Conservation (phyloP, 345 rosid genomes). For the Aquilaria malaccensis region DNA sequence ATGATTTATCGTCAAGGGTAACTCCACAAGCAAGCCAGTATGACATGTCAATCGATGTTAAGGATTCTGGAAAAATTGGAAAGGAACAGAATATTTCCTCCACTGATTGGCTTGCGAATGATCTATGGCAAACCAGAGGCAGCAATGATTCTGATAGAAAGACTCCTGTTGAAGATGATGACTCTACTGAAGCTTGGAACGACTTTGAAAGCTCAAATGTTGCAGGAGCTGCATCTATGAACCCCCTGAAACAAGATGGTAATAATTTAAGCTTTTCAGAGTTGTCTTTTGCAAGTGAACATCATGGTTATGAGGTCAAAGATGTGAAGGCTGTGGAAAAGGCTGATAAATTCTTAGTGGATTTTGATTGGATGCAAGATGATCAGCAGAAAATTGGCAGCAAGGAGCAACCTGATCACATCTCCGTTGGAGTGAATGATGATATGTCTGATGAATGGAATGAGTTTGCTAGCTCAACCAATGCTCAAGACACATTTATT, state of each 20-base stretch:
- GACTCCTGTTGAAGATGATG: slow-evolving; percentile 32
- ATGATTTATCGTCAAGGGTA: slow-evolving; percentile 15
- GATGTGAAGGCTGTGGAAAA: too few species aligned
- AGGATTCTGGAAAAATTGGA: slow-evolving; percentile 12
- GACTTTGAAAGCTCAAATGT: slow-evolving; percentile 44
- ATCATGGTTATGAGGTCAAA: too few species aligned
- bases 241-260: slow-evolving; percentile 16
- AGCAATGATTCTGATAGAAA: slow-evolving; percentile 19
- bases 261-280: neutral
- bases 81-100: slow-evolving; percentile 4
- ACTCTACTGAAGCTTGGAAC: slow-evolving; percentile 56
- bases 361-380: too few species aligned
- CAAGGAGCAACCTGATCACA: too few species aligned
- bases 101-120: slow-evolving; percentile 23
- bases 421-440: too few species aligned
- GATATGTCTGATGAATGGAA: slow-evolving; percentile 44
- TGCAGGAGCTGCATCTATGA: slow-evolving; percentile 21
- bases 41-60: slow-evolving; percentile 15
- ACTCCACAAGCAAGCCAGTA: slow-evolving; percentile 18
- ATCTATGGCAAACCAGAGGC: slow-evolving; percentile 26
- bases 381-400: too few species aligned
- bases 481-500: slow-evolving; percentile 22
- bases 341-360: too few species aligned
- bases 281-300: too few species aligned
- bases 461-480: slow-evolving; percentile 44